Base-by-base conservation (phyloP, 2,329 filamentous ascomycete genomes). In the Talaromyces funiculosus region DNA sequence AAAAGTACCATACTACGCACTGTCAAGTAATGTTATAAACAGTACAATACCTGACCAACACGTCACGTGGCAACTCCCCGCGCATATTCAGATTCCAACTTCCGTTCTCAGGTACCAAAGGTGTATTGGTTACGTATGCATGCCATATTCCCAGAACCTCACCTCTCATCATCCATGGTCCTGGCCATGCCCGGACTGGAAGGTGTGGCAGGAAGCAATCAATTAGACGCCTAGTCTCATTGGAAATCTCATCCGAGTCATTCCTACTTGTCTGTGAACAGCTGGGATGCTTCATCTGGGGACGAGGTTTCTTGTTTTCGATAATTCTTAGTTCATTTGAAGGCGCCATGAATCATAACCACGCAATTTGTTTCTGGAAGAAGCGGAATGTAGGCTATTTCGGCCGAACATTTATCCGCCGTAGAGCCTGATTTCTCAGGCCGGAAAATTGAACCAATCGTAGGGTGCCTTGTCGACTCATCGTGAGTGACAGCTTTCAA, bases 401-500 rank as follows among this genome's bases (percentile, higher is more conserved):
- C 20, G 20, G 20, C 8, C 2, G 40, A 43, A 43, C 10, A 2
- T 22, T 24, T 43, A 12, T 26, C 45, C 7, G 45, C 45, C 45
- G 10, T 9, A 26, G 26, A 49, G 45, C 45, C 45, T 26, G 53
- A 40, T 29, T 20, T 42, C 7, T n/a, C 33, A 26, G 51, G 33
- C 51, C 14, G 2, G 2, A 5, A 20, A 4, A 3, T 18, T 2
- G 18, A 49, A 5, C 43, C 42, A 58, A 57, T 57, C 55, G 49
- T 4, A 18, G 14, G 3, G 38, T 33, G 51, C 38, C 26, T 18
- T 54, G 42, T 53, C 53, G 59, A 61, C 59, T 61, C 54, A 61
- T 57, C 45, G 47, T 61, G 59, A 61, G 43, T 61, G 53, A 61
- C 57, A 10, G 14, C 10, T 16, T n/a, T 47, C 6, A 26, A 29